phyloP scores from a whole-genome alignment of 148 eudicot genomes.

The Amaranthus palmeri region DNA sequence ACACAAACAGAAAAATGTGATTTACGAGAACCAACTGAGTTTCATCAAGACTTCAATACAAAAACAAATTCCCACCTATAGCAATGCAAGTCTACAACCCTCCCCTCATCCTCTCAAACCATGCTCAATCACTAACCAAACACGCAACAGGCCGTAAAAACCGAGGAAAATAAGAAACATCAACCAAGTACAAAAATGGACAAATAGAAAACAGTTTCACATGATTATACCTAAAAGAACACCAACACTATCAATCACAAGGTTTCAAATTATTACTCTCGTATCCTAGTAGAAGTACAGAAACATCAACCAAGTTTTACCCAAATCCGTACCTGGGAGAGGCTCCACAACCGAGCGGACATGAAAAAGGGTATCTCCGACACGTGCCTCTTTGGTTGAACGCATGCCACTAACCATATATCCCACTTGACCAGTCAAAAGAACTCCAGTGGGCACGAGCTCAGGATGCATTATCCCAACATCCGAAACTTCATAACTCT shows the following conservation, averaged over 20 bases:
- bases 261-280: background rate
- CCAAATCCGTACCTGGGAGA: slow-evolving; percentile 65
- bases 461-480: slow-evolving; percentile 99
- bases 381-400: slow-evolving; percentile 90
- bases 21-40: background rate
- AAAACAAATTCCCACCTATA: background rate
- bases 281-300: background rate
- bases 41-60: background rate
- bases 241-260: background rate
- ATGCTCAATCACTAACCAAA: background rate
- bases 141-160: background rate
- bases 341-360: slow-evolving; percentile 57
- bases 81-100: background rate
- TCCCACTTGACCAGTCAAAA: slow-evolving; percentile 93
- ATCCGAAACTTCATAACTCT: slow-evolving; percentile 77
- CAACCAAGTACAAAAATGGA: background rate
- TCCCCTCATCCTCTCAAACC: background rate
- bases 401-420: slow-evolving; percentile 97
- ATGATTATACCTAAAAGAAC: background rate
- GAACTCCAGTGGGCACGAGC: slow-evolving; percentile 77
- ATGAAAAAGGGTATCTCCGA: slow-evolving; percentile 86
- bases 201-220: background rate
- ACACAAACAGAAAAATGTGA: background rate
- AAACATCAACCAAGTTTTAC: background rate
- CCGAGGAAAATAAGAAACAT: background rate